Conservation (phyloP, 1,139 yeast species). For the Magnusiomyces suaveolens region DNA sequence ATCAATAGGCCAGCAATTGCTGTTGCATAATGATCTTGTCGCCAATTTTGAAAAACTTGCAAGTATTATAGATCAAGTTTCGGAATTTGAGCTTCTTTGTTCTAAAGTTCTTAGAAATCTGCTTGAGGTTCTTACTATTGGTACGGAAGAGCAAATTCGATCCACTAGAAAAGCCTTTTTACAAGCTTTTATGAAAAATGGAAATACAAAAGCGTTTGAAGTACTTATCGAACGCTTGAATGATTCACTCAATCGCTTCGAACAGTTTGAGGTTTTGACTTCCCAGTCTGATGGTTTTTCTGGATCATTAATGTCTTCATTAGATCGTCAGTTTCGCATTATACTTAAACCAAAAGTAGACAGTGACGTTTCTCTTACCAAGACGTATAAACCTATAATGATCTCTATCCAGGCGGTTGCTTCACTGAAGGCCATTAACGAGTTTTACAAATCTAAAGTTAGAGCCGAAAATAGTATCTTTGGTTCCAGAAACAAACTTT, state of each 20-base stretch:
- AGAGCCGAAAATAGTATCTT: slow-evolving; percentile 14
- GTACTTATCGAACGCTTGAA: slow-evolving; percentile 50
- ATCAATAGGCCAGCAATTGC: slow-evolving; percentile 10
- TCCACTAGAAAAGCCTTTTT: slow-evolving; percentile 37
- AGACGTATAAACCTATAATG: slow-evolving; percentile 16
- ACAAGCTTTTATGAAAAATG: slow-evolving; percentile 37
- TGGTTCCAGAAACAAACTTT: slow-evolving; percentile 1
- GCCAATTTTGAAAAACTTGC: slow-evolving; percentile 25
- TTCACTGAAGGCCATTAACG: slow-evolving; percentile 62
- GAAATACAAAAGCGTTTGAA: slow-evolving; percentile 30
- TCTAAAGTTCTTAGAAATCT: slow-evolving; percentile 55
- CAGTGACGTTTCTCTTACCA: slow-evolving; percentile 21
- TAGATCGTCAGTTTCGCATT: slow-evolving; percentile 66
- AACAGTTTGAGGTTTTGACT: slow-evolving; percentile 61
- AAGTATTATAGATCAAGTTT: slow-evolving; percentile 35
- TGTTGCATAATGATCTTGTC: slow-evolving; percentile 19
- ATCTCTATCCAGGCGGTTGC: slow-evolving; percentile 85
- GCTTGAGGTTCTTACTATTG: slow-evolving; percentile 35
- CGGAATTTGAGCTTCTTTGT: slow-evolving; percentile 68
- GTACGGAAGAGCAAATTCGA: slow-evolving; percentile 22
- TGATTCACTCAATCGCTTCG: slow-evolving; percentile 66
- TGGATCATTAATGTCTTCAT: slow-evolving; percentile 28
- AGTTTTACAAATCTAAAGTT: slow-evolving; percentile 36
- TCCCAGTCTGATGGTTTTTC: slow-evolving; percentile 36
- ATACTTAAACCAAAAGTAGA: slow-evolving; percentile 31